These are phyloP conservation scores for Cystofilobasidium ferigula DNA, from an alignment of 768 basidiomycete species.

Conservation along the genomic window DNA sequence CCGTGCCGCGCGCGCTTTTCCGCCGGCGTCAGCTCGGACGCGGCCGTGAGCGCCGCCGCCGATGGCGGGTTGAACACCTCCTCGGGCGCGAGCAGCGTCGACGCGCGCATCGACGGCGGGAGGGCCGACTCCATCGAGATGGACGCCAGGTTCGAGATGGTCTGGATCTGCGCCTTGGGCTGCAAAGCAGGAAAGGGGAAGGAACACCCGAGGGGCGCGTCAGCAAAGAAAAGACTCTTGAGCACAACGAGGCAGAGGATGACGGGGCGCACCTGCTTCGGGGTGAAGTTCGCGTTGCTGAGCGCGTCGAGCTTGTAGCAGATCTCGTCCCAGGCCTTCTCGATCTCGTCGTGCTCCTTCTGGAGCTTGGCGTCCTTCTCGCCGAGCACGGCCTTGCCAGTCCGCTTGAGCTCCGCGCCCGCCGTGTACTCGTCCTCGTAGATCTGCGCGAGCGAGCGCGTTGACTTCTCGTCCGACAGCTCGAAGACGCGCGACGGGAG, in stretches of 20 bases:
- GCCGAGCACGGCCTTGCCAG: slow-evolving; percentile 43
- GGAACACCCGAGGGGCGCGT: slow-evolving; percentile 21
- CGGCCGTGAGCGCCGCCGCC: slow-evolving; percentile 49
- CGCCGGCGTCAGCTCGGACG: slow-evolving; percentile 69
- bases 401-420: slow-evolving; percentile 43
- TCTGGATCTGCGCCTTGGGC: slow-evolving; percentile 82
- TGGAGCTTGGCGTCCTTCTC: slow-evolving; percentile 78
- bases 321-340: slow-evolving; percentile 69
- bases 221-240: slow-evolving; percentile 10
- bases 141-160: slow-evolving; percentile 68
- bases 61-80: slow-evolving; percentile 57
- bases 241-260: too few relatives aligned
- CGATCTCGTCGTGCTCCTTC: slow-evolving; percentile 81
- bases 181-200: slow-evolving; percentile 36
- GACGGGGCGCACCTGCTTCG: slow-evolving; percentile 61
- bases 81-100: slow-evolving; percentile 82
- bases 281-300: slow-evolving; percentile 88
- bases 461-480: slow-evolving; percentile 74
- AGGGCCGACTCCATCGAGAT: slow-evolving; percentile 80
- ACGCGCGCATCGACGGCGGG: slow-evolving; percentile 62
- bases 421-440: slow-evolving; percentile 86
- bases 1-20: slow-evolving; percentile 61
- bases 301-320: slow-evolving; percentile 82
- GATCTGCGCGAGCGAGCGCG: slow-evolving; percentile 83
- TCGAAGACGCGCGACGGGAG: slow-evolving; percentile 81